Conservation (phyloP, 2,329 filamentous ascomycete species). For the Fusarium bulbicola region DNA sequence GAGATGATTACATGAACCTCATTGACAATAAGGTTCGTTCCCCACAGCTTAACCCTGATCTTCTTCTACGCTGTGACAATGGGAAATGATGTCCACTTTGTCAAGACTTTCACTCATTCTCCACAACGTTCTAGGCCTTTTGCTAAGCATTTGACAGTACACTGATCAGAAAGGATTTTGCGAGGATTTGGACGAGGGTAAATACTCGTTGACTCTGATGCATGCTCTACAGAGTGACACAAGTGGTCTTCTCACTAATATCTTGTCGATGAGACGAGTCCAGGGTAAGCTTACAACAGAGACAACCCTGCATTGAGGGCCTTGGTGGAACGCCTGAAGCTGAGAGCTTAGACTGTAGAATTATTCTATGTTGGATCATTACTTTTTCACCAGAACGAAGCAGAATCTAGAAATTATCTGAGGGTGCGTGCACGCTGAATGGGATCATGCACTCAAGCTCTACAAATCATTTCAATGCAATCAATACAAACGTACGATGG, state of each 20-base stretch:
- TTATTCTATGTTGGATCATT: too few species aligned
- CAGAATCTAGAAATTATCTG: too few species aligned
- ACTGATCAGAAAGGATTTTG: constrained; percentile 5
- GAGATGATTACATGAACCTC: constrained; percentile 11
- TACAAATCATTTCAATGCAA: too few species aligned
- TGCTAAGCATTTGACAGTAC: background rate
- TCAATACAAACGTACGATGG: too few species aligned
- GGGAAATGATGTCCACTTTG: too few species aligned
- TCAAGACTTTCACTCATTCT: background rate
- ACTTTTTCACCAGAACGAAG: too few species aligned
- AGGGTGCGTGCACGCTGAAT: too few species aligned
- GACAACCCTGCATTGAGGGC: background rate
- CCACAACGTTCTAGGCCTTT: background rate
- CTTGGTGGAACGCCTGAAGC: background rate
- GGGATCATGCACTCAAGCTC: too few species aligned
- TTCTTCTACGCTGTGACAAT: accelerated
- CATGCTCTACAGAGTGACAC: background rate
- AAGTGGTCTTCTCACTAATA: background rate
- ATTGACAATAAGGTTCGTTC: background rate
- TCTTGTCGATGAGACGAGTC: background rate
- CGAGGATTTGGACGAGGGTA: constrained; percentile 1
- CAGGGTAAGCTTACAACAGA: background rate
- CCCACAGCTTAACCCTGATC: accelerated
- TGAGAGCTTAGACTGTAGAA: too few species aligned
- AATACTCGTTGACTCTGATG: background rate